Evolutionary conservation across 768 basidiomycete genomes (phyloP).

Genomic region (Agrocybe chaxingu): DNA sequence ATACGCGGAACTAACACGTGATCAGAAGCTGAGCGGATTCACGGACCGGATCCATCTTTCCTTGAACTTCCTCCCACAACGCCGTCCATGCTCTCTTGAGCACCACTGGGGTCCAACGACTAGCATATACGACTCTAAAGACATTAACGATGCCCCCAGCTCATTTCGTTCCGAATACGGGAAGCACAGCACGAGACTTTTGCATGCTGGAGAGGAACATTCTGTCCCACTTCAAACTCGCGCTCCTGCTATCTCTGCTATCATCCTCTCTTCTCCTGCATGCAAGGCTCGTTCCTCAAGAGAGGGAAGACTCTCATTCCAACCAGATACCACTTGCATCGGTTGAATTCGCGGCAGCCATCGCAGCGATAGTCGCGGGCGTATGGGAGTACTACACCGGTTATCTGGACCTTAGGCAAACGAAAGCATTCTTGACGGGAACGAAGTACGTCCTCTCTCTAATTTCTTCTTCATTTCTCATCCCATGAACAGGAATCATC

Average conservation of each 20-base stretch:
- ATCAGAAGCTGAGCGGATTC: background rate
- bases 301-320: slow-evolving; percentile 16
- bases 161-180: slow-evolving; percentile 40
- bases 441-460: slow-evolving; percentile 42
- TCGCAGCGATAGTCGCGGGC: slow-evolving; percentile 54
- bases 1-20: slow-evolving; percentile 30
- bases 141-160: slow-evolving; percentile 16
- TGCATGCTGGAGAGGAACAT: slow-evolving; percentile 80
- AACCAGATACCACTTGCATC: slow-evolving; percentile 45
- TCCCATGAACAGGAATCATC: slow-evolving; percentile 39
- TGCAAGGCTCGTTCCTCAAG: slow-evolving; percentile 52
- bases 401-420: slow-evolving; percentile 50
- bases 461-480: background rate
- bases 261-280: slow-evolving; percentile 63
- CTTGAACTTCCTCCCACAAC: too few species aligned
- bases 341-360: slow-evolving; percentile 49
- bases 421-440: slow-evolving; percentile 57
- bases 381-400: slow-evolving; percentile 66
- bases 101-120: too few species aligned
- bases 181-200: slow-evolving; percentile 69
- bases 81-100: too few species aligned
- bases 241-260: slow-evolving; percentile 58
- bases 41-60: too few species aligned
- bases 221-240: slow-evolving; percentile 65
- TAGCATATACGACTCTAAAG: background rate